These are phyloP conservation scores for Termitomyces sp. DNA, from an alignment of 768 basidiomycete genomes.

Conservation along the genomic window DNA sequence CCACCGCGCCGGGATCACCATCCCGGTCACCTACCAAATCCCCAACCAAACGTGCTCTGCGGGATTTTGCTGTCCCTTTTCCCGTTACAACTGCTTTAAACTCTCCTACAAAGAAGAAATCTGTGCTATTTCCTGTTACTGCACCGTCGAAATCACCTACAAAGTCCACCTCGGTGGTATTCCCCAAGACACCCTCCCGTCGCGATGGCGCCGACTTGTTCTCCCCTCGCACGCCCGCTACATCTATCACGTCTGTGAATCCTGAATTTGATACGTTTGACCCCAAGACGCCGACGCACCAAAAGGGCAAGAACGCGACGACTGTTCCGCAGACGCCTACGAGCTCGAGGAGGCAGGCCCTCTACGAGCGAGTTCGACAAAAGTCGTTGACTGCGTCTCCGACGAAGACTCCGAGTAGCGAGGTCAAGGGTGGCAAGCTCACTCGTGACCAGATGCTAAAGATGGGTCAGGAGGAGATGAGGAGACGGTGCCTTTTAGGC, in stretches of 20 bases:
- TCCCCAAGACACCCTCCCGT: constrained; percentile 66
- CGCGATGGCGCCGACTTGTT: constrained; percentile 33
- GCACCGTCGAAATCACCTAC: constrained; percentile 2
- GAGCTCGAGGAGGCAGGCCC: constrained; percentile 70
- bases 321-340: constrained; percentile 67
- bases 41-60: constrained; percentile 30
- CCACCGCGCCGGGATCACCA: constrained; percentile 36
- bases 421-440: constrained; percentile 39
- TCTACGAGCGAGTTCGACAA: constrained; percentile 78
- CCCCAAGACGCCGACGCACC: constrained; percentile 65
- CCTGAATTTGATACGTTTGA: constrained; percentile 26
- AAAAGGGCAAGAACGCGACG: constrained; percentile 46
- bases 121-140: constrained; percentile 1
- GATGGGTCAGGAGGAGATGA: constrained; percentile 73
- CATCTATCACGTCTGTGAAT: constrained; percentile 17
- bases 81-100: neutral
- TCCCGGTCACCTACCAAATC: constrained; percentile 32
- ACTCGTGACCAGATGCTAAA: constrained; percentile 65
- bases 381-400: constrained; percentile 66
- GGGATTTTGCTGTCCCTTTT: constrained; percentile 14
- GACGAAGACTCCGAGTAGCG: constrained; percentile 45
- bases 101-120: constrained; percentile 6
- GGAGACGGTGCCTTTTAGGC: constrained; percentile 71
- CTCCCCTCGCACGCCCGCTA: constrained; percentile 44
- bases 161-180: constrained; percentile 27